Conservation (phyloP, 2,329 filamentous ascomycete species). For the Biscogniauxia marginata region DNA sequence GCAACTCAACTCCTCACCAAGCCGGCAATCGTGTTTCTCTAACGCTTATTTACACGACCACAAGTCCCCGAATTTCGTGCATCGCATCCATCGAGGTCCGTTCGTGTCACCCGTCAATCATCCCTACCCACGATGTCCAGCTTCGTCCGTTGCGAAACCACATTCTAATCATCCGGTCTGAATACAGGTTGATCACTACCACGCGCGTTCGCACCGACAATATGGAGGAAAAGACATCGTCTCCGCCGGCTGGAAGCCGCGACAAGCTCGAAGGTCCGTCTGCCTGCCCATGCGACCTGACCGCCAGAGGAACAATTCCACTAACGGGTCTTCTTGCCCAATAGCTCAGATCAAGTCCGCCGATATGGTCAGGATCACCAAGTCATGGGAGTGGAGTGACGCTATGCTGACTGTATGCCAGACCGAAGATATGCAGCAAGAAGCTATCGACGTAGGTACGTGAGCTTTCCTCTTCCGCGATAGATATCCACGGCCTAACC, state of each 20-base stretch:
- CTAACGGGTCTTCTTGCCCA: constrained; percentile 19
- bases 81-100: background rate
- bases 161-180: background rate
- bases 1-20: background rate
- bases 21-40: background rate
- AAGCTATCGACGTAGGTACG: constrained; percentile 94
- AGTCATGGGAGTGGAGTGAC: constrained; percentile 7
- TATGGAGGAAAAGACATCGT: constrained; percentile 31
- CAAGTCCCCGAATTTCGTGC: background rate
- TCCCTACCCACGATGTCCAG: background rate
- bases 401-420: constrained; percentile 43
- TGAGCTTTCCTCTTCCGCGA: constrained; percentile 19
- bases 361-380: constrained; percentile 74
- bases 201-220: constrained; percentile 2
- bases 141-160: no score
- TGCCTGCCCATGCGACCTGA: background rate
- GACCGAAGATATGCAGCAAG: constrained; percentile 96
- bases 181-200: background rate
- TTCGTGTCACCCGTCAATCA: background rate
- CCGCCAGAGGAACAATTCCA: background rate
- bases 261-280: constrained; percentile 36
- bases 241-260: constrained; percentile 25
- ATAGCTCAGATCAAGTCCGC: constrained; percentile 95
- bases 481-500: constrained; percentile 16
- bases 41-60: background rate